These are phyloP conservation scores for Hypholoma sublateritium DNA, from an alignment of 768 basidiomycete genomes.

Conservation along the genomic window DNA sequence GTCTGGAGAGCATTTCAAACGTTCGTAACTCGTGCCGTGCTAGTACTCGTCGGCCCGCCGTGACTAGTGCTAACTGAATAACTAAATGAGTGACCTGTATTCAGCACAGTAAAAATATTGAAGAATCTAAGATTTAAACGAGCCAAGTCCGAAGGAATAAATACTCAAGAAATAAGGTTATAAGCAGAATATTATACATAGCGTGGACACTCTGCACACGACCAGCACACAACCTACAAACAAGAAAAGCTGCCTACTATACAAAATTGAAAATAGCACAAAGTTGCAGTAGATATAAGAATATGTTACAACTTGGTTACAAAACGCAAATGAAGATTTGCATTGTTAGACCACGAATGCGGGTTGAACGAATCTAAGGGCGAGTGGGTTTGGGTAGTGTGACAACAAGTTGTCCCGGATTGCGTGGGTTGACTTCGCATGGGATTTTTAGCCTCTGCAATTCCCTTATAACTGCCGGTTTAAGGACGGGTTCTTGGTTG, in stretches of 20 bases:
- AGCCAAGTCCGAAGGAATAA: too few relatives aligned
- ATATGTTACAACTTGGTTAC: background rate
- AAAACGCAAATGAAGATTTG: background rate
- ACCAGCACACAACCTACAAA: background rate
- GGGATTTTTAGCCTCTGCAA: constrained; percentile 69
- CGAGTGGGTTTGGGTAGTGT: constrained; percentile 20
- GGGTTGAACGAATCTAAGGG: background rate
- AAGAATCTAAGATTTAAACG: too few relatives aligned
- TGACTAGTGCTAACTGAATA: too few relatives aligned
- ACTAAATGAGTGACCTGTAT: too few relatives aligned
- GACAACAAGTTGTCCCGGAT: constrained; percentile 72
- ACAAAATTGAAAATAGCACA: background rate
- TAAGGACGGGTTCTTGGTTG: constrained; percentile 71
- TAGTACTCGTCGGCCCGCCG: too few relatives aligned
- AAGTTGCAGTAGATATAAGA: background rate
- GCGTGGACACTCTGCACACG: background rate
- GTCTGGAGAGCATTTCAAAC: too few relatives aligned
- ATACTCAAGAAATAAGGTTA: too few relatives aligned
- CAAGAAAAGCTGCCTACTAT: background rate
- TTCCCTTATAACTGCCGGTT: constrained; percentile 74
- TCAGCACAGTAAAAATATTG: too few relatives aligned
- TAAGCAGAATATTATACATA: background rate
- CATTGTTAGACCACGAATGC: background rate
- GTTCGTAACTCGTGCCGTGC: too few relatives aligned
- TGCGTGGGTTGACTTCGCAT: constrained; percentile 70